These are phyloP conservation scores for Zymoseptoria pseudotritici DNA, from an alignment of 2,329 filamentous ascomycete genomes.

Conservation along the genomic window DNA sequence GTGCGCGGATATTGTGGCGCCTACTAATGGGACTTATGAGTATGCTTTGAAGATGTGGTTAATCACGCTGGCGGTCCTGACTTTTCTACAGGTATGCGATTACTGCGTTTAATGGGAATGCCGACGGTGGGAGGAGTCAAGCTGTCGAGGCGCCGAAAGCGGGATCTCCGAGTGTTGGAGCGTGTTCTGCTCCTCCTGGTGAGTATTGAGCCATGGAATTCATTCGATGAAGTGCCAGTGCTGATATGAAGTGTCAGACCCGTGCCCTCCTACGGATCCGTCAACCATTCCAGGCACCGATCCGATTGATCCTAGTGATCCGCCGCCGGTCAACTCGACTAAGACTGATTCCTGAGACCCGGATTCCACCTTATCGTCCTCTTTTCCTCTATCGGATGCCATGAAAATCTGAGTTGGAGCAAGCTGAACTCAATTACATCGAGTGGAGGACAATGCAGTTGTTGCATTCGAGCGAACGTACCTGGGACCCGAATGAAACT, in stretches of 20 bases:
- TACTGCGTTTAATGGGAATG: neutral
- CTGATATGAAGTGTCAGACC: neutral
- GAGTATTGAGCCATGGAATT: neutral
- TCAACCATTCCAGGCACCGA: neutral
- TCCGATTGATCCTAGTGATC: neutral
- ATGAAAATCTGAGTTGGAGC: too few relatives aligned
- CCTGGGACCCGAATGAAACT: too few relatives aligned
- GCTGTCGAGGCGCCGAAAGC: neutral
- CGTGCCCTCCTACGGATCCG: neutral
- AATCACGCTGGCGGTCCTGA: neutral
- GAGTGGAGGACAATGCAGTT: too few relatives aligned
- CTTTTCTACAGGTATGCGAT: neutral
- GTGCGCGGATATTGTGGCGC: neutral
- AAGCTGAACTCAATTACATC: too few relatives aligned
- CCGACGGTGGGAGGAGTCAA: neutral
- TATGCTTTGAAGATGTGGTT: neutral
- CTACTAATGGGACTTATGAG: neutral
- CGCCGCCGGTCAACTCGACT: neutral
- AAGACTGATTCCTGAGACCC: neutral
- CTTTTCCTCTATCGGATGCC: neutral
- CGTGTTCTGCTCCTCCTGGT: neutral
- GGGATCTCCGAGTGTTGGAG: neutral
- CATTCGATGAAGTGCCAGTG: neutral
- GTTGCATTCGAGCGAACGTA: too few relatives aligned
- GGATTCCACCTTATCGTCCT: neutral